Evolutionary conservation across 352 stramenopile genomes (phyloP).

Genomic region (Pythium phragmitis): DNA sequence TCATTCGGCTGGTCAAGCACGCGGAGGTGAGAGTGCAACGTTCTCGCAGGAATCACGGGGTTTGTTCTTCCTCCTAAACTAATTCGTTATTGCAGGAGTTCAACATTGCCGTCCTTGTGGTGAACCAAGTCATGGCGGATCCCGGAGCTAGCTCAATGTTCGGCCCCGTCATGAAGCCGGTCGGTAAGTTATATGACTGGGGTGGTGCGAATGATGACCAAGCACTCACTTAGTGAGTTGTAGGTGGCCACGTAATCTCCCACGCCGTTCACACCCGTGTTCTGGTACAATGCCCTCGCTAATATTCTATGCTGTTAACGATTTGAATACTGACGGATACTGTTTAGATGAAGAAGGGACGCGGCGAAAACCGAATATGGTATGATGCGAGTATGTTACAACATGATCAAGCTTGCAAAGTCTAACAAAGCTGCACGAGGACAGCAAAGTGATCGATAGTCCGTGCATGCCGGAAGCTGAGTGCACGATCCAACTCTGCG

Average conservation of each 20-base stretch:
- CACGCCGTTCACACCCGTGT: conserved; percentile 97
- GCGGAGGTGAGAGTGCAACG: conserved; percentile 41
- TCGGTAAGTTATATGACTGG: conserved; percentile 35
- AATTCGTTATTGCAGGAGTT: conserved; percentile 71
- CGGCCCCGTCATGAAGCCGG: conserved; percentile 79
- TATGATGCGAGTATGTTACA: conserved; percentile 20
- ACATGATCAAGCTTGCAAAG: not conserved
- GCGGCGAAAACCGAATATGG: conserved; percentile 88
- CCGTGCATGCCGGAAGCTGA: conserved; percentile 86
- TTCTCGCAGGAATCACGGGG: not conserved
- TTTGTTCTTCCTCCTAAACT: not conserved
- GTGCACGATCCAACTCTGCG: conserved; percentile 71
- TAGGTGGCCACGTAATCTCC: conserved; percentile 92
- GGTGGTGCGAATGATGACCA: not conserved
- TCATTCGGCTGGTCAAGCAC: conserved; percentile 84
- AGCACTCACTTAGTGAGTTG: not conserved
- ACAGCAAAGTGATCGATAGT: conserved; percentile 82
- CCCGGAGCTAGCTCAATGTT: conserved; percentile 84
- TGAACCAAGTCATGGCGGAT: conserved; percentile 92
- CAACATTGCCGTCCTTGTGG: conserved; percentile 91
- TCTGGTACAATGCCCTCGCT: conserved; percentile 40
- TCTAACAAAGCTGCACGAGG: conserved; percentile 3
- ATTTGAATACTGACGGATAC: conserved; percentile 2
- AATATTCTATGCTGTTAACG: not conserved
- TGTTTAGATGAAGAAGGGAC: conserved; percentile 89